Conservation (phyloP, 2,329 filamentous ascomycete species). For the Penicillium brevicompactum region DNA sequence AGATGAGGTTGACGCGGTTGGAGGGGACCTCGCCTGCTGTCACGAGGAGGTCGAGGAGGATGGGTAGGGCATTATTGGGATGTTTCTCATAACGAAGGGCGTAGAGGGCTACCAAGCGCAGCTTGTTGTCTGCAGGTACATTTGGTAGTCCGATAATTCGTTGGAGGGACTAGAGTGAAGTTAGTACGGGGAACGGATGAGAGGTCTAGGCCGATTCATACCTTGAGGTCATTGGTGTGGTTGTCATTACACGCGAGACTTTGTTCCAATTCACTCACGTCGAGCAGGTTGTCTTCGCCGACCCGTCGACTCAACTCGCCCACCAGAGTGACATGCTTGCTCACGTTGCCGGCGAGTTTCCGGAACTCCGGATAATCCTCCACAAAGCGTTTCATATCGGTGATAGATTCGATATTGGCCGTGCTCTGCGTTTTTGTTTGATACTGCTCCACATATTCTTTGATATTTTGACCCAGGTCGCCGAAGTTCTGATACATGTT, state of each 20-base stretch:
- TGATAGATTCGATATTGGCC: constrained; percentile 93
- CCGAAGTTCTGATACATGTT: constrained; percentile 99
- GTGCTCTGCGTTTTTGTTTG: constrained; percentile 97
- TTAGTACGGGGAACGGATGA: constrained; percentile 4
- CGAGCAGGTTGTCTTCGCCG: constrained; percentile 81
- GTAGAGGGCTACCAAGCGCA: constrained; percentile 90
- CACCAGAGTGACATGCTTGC: constrained; percentile 95
- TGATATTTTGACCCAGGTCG: constrained; percentile 92
- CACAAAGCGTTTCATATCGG: constrained; percentile 98
- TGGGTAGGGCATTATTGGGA: constrained; percentile 77
- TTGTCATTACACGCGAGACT: constrained; percentile 97
- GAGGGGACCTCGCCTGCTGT: constrained; percentile 80
- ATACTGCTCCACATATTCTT: constrained; percentile 98
- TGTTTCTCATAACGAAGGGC: constrained; percentile 89
- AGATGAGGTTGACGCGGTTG: constrained; percentile 75
- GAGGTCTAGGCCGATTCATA: constrained; percentile 42
- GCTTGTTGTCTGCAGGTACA: constrained; percentile 79
- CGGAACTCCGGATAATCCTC: constrained; percentile 98
- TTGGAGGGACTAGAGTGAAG: constrained; percentile 69
- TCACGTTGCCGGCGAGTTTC: constrained; percentile 95
- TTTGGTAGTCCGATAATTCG: constrained; percentile 77
- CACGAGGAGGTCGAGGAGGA: constrained; percentile 82
- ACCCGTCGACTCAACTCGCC: constrained; percentile 90
- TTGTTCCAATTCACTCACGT: constrained; percentile 96
- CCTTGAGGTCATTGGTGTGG: constrained; percentile 87